phyloP scores from a whole-genome alignment of 306 rosid genomes.

The Castanea sativa region DNA sequence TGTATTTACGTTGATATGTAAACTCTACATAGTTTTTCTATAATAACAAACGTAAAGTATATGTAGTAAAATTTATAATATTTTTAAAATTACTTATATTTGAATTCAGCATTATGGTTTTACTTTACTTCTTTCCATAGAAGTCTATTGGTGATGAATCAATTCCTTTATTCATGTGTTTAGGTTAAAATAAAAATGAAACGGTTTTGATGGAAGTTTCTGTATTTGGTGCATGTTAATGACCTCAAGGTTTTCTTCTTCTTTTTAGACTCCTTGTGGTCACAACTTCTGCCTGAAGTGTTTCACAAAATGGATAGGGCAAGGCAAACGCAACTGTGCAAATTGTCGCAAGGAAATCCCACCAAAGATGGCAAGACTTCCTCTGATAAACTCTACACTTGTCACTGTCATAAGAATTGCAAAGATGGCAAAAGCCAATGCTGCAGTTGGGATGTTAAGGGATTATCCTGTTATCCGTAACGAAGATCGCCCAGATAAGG shows the following conservation, averaged over 20 bases:
- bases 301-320: constrained; percentile 59
- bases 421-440: constrained; percentile 25
- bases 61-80: too few species aligned
- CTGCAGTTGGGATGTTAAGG: constrained; percentile 17
- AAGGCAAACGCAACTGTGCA: constrained; percentile 49
- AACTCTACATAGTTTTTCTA: too few species aligned
- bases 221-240: background rate
- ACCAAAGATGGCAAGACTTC: constrained; percentile 50
- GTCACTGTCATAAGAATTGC: constrained; percentile 66
- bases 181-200: background rate
- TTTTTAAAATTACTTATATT: too few species aligned
- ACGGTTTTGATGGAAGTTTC: background rate
- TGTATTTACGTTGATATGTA: too few species aligned
- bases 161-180: background rate
- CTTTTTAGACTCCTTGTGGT: constrained; percentile 72
- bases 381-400: constrained; percentile 70
- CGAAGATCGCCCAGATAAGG: constrained; percentile 59
- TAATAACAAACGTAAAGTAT: too few species aligned
- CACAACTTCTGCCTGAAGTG: constrained; percentile 79
- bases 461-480: constrained; percentile 40
- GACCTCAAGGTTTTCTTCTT: background rate
- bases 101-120: too few species aligned
- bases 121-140: too few species aligned
- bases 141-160: background rate
- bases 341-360: constrained; percentile 63